Base-by-base conservation (phyloP, 1,284 basidiomycete genomes). In the Paramarasmius palmivorus region DNA sequence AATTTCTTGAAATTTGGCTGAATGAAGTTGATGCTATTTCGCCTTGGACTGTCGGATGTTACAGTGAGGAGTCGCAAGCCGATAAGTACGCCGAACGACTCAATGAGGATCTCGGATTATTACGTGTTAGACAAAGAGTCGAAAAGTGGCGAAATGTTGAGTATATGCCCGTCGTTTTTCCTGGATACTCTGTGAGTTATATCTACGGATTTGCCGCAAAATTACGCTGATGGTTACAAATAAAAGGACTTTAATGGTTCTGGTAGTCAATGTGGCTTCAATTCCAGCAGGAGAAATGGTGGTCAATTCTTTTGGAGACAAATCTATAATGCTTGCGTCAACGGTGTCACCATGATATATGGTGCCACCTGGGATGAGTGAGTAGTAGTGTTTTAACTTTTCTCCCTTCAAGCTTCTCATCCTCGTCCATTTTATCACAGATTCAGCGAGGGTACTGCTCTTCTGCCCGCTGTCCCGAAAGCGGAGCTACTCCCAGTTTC, bases 351-450 rank as follows among this genome's bases (percentile, higher is more conserved):
- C n/a, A 84, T 72, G 2, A 76, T 90, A 46, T 90, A 90, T 58
- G 86, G 84, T 23, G 87, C 87, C 6, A 90, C 90, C 86, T 90
- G 88, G 88, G 89, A 91, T 59, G 88, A 90, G 86, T 89, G n/a
- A n/a, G n/a, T n/a, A n/a, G n/a, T n/a, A n/a, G n/a, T n/a, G n/a
- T n/a, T n/a, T n/a, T n/a, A n/a, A n/a, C n/a, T n/a, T n/a, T n/a
- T n/a, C n/a, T n/a, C n/a, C n/a, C n/a, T n/a, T n/a, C n/a, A n/a
- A n/a, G n/a, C n/a, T n/a, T n/a, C n/a, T n/a, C n/a, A n/a, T n/a
- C n/a, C n/a, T n/a, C n/a, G n/a, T n/a, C n/a, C n/a, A n/a, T n/a
- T n/a, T n/a, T n/a, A n/a, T n/a, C n/a, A n/a, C n/a, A n/a, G n/a
- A n/a, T n/a, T n/a, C n/a, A n/a, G n/a, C n/a, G 88, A 90, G 69